Evolutionary conservation across 106 monocot species (phyloP).

Genomic region (Allium fistulosum): DNA sequence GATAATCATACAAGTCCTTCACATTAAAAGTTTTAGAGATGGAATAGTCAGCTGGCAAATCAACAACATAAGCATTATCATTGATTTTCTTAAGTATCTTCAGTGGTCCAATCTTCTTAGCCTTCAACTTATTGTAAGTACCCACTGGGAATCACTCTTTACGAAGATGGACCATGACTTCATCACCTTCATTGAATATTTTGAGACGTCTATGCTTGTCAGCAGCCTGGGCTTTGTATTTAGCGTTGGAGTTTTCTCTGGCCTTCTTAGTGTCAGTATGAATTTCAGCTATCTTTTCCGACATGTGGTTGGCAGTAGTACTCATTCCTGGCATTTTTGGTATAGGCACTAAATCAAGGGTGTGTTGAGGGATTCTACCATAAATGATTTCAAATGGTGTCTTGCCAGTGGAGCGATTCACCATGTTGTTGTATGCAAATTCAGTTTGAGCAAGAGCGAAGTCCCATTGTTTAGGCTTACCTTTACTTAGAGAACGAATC

Average conservation of each 20-base stretch:
- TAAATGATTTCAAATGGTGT: slow-evolving; percentile 12
- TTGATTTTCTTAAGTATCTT: background rate
- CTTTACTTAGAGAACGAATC: background rate
- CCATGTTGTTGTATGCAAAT: background rate
- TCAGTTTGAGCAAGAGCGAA: background rate
- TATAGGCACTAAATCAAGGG: too few relatives aligned
- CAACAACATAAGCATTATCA: background rate
- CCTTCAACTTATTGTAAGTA: slow-evolving; percentile 11
- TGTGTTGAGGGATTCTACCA: background rate
- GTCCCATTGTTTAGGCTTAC: slow-evolving; percentile 4
- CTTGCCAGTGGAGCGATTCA: background rate
- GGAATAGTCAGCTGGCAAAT: too few relatives aligned
- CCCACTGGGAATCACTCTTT: slow-evolving; percentile 12
- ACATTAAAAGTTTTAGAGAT: too few relatives aligned
- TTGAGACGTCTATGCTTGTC: background rate
- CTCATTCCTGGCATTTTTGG: too few relatives aligned
- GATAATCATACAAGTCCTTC: too few relatives aligned
- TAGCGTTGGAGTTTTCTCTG: too few relatives aligned
- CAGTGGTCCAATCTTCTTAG: slow-evolving; percentile 6
- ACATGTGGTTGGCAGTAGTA: too few relatives aligned
- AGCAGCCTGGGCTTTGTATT: too few relatives aligned
- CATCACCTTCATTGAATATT: slow-evolving; percentile 14
- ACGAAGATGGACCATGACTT: slow-evolving; percentile 5
- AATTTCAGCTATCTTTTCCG: too few relatives aligned
- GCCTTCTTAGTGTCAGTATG: too few relatives aligned